Base-by-base conservation (phyloP, 768 basidiomycete genomes). In the Sporobolomyces pararoseus region DNA sequence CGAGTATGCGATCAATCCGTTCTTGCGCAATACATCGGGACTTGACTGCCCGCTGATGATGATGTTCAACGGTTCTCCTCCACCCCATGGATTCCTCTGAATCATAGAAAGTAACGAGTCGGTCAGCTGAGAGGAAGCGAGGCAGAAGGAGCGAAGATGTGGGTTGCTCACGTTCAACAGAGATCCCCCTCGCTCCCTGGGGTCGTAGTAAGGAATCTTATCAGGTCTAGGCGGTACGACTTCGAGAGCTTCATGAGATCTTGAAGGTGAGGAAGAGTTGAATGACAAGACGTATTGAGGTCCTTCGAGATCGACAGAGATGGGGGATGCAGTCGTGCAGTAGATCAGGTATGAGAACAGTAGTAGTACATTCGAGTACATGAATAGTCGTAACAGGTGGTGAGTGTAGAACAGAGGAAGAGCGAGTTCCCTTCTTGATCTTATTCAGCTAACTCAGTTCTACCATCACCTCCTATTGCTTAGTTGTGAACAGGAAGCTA, bases 61-160 rank as follows among this genome's bases (percentile, higher is more conserved):
- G 54, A 90, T 83, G 75, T 93, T 93, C 66, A 93, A 79, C 17
- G 91, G 91, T 80, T 93, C 91, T 50, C 91, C 91, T 39, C 44
- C 57, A 21, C 63, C 63, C 62, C 29, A 59, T 27, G 68, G 59
- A 29, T 66, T 68, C 29, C 65, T 63, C 63, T 65, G 51, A 23
- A 9, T 12, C 21, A 42, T 17, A 9, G 9, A 9, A 42, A 9
- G 9, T 17, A 42, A 42, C 9, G 39, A 17, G 10, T 29, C 23
- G 29, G 17, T 34, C 4, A 25, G 1, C 7, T 42, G 31, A 51
- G 34, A 14, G 53, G 31, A 50, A n/a, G n/a, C n/a, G n/a, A n/a
- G n/a, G n/a, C n/a, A n/a, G n/a, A n/a, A n/a, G n/a, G n/a, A n/a
- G n/a, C n/a, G n/a, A n/a, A n/a, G n/a, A n/a, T n/a, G n/a, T n/a